A percentile compares a stretch with the other conserved stretches of the same genome.
phyloP scores from a whole-genome alignment of 2,329 filamentous ascomycete species.

The Paraphoma sp. region DNA sequence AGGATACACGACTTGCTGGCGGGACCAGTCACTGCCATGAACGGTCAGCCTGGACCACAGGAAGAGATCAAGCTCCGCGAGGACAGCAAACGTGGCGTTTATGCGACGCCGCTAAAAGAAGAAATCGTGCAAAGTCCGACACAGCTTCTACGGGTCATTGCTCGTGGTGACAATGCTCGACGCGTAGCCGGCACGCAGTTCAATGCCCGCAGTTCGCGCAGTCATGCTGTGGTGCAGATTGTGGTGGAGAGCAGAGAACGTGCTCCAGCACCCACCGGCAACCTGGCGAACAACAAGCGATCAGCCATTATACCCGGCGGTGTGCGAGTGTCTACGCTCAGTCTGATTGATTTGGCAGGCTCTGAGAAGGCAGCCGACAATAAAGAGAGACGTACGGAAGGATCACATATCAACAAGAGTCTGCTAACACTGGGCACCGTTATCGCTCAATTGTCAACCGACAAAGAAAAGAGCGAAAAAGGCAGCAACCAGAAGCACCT shows the following conservation, averaged over 20 bases:
- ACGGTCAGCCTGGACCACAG: conserved; percentile 59
- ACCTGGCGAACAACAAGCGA: conserved; percentile 51
- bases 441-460: conserved; percentile 88
- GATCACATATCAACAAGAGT: conserved; percentile 98
- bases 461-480: conserved; percentile 76
- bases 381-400: conserved; percentile 92
- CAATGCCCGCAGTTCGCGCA: conserved; percentile 94
- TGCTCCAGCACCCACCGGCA: conserved; percentile 60
- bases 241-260: conserved; percentile 96
- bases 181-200: conserved; percentile 95
- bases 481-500: conserved; percentile 92
- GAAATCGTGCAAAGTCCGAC: conserved; percentile 99
- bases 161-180: conserved; percentile 87
- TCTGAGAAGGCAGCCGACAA: conserved; percentile 95
- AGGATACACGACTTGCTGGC: conserved; percentile 93
- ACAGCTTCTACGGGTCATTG: conserved; percentile 91
- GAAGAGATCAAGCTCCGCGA: conserved; percentile 98
- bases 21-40: conserved; percentile 67
- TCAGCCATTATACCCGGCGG: conserved; percentile 70
- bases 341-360: conserved; percentile 93
- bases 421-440: conserved; percentile 93
- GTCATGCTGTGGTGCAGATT: conserved; percentile 97
- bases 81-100: conserved; percentile 94
- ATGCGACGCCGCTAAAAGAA: conserved; percentile 94
- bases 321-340: conserved; percentile 92